Evolutionary conservation across 345 rosid genomes (phyloP), one percentile per base, ranked within the genome.

Genomic region (Trapa incisa): DNA sequence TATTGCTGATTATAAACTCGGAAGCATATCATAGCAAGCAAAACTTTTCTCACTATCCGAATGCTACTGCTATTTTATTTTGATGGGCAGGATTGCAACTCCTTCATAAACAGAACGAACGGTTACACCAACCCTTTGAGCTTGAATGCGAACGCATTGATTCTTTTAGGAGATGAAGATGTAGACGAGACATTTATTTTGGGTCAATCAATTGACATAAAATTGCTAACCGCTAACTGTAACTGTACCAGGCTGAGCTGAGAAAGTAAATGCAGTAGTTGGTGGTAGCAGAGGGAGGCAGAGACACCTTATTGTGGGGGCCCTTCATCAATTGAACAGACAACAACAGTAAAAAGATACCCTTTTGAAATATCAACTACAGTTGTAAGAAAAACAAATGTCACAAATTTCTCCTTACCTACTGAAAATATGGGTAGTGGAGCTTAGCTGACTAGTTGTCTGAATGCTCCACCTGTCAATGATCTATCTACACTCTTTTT

Each of bases 201-300:
- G 37, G 16, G 63, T 58, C 63, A 32, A 58, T 22, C 35, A n/a
- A 54, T 35, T 54, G n/a, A 42, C 72, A 78, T 79, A 75, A 62
- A 29, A 42, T 57, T 47, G 39, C 65, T 42, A 79, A 71, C 87
- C 64, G 69, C 83, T 60, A 85, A 74, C 89, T 4, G 75, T 60
- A 85, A 74, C 89, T 4, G 75, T 2, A 22, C 22, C 11, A 76
- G 80, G 48, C 48, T 45, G 48, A 45, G 45, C 82, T 69, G 78
- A 74, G 77, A 81, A 72, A 66, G 11, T 64, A 53, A 64, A 63
- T 67, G 81, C 47, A 29, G 71, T 45, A 29, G 71, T 45, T 68
- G 73, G 62, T 37, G 63, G 29, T 67, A 47, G 45, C 62, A 36
- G 67, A 68, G 72, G 67, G 60, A 35, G 81, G 65, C 75, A 47